phyloP scores from a whole-genome alignment of 75 land plant genomes.

The Adiantum capillusveneris region DNA sequence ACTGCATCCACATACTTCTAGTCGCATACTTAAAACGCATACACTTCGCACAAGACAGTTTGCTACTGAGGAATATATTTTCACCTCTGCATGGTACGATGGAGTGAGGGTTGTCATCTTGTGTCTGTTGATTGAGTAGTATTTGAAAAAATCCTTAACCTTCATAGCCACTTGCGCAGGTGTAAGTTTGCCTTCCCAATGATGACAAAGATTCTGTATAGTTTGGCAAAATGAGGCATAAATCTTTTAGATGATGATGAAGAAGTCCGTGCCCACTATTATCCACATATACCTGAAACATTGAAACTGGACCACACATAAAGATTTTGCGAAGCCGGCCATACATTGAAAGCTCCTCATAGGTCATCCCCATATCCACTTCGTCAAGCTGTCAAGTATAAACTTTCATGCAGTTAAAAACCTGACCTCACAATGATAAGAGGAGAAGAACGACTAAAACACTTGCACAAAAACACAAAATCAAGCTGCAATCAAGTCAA shows the following conservation, averaged over 20 bases:
- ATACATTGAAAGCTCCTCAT: conserved; percentile 91
- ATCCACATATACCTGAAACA: conserved; percentile 80
- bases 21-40: too few relatives aligned
- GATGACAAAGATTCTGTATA: conserved; percentile 59
- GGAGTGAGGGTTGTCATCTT: conserved; percentile 97
- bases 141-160: conserved; percentile 91
- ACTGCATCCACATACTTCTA: too few relatives aligned
- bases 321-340: conserved; percentile 92
- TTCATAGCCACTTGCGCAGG: conserved; percentile 75
- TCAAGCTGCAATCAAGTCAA: too few relatives aligned
- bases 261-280: not conserved
- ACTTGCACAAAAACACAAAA: too few relatives aligned
- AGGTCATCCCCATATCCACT: conserved; percentile 99
- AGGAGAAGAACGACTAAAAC: too few relatives aligned
- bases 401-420: too few relatives aligned
- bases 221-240: too few relatives aligned
- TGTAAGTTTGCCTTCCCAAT: conserved; percentile 62
- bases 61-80: too few relatives aligned
- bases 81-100: conserved; percentile 95
- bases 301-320: conserved; percentile 94
- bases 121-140: conserved; percentile 82
- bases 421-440: too few relatives aligned
- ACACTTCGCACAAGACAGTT: too few relatives aligned
- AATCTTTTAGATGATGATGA: not conserved
- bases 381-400: conserved; percentile 91